These are phyloP conservation scores for Platanthera zijinensis DNA, from an alignment of 106 monocot genomes.

Conservation along the genomic window DNA sequence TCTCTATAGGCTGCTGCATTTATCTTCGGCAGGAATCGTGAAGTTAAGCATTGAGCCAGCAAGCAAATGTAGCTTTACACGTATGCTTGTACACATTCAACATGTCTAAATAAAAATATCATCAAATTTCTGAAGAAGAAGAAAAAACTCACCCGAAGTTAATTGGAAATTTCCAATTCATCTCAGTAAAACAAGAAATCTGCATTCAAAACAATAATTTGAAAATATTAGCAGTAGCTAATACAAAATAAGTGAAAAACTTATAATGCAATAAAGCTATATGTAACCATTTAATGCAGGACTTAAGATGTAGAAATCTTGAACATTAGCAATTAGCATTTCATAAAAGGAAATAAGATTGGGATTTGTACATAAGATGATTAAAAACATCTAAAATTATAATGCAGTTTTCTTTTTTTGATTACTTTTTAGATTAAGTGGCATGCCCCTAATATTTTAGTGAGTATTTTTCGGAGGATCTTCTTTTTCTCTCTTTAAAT, in stretches of 20 bases:
- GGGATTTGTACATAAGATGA: background rate
- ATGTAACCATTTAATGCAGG: background rate
- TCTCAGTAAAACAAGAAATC: background rate
- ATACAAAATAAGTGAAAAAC: background rate
- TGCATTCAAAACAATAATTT: slow-evolving; percentile 1
- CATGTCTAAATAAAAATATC: background rate
- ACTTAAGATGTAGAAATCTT: background rate
- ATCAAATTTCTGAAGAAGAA: background rate
- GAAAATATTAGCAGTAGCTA: background rate
- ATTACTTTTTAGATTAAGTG: too few relatives aligned
- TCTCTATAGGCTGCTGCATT: background rate
- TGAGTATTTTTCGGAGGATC: too few relatives aligned
- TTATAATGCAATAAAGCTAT: background rate
- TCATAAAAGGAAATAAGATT: background rate
- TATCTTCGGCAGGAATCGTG: background rate
- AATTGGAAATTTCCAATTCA: slow-evolving; percentile 15
- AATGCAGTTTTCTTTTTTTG: background rate
- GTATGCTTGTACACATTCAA: background rate
- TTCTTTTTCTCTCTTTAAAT: too few relatives aligned
- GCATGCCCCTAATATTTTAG: too few relatives aligned
- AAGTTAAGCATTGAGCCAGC: background rate
- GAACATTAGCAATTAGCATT: background rate
- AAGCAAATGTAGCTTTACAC: background rate
- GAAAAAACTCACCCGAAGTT: slow-evolving; percentile 8
- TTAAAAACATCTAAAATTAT: background rate